phyloP scores from a whole-genome alignment of 1,284 basidiomycete species.

The Cutaneotrichosporon cavernicola region DNA sequence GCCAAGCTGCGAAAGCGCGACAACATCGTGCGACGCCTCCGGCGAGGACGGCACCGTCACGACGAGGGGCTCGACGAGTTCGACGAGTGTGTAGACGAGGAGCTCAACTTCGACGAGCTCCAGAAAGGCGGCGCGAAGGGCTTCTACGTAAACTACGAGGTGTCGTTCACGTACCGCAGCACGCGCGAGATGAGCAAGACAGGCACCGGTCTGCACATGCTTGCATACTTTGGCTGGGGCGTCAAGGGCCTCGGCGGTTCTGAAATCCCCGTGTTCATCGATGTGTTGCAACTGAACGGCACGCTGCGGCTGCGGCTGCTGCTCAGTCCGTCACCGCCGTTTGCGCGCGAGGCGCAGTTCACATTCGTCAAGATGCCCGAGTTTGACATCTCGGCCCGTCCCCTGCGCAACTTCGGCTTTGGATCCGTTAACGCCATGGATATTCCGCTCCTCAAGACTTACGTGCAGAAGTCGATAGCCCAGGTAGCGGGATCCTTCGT shows the following conservation, averaged over 20 bases:
- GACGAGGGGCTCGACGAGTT: neutral
- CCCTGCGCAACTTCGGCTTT: constrained; percentile 36
- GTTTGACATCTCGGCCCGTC: constrained; percentile 52
- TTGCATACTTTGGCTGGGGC: constrained; percentile 51
- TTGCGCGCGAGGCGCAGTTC: constrained; percentile 47
- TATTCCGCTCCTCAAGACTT: constrained; percentile 49
- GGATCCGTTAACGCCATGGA: constrained; percentile 52
- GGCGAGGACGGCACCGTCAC: neutral
- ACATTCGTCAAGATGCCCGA: constrained; percentile 50
- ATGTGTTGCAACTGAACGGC: constrained; percentile 41
- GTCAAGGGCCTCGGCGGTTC: constrained; percentile 48
- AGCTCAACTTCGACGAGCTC: neutral
- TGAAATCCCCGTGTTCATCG: constrained; percentile 50
- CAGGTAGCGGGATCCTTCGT: constrained; percentile 51
- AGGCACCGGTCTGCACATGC: constrained; percentile 47
- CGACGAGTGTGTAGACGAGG: neutral
- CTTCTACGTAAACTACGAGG: constrained; percentile 51
- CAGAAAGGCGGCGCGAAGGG: constrained; percentile 38
- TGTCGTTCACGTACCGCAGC: constrained; percentile 48
- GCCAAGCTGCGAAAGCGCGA: constrained; percentile 13
- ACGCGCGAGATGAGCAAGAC: constrained; percentile 30
- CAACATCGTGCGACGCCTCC: constrained; percentile 1
- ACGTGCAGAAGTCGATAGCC: constrained; percentile 46
- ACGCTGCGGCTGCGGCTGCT: constrained; percentile 43
- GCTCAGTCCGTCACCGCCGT: constrained; percentile 52